phyloP scores from a whole-genome alignment of 2,329 filamentous ascomycete species.

The Diplodia mutila region DNA sequence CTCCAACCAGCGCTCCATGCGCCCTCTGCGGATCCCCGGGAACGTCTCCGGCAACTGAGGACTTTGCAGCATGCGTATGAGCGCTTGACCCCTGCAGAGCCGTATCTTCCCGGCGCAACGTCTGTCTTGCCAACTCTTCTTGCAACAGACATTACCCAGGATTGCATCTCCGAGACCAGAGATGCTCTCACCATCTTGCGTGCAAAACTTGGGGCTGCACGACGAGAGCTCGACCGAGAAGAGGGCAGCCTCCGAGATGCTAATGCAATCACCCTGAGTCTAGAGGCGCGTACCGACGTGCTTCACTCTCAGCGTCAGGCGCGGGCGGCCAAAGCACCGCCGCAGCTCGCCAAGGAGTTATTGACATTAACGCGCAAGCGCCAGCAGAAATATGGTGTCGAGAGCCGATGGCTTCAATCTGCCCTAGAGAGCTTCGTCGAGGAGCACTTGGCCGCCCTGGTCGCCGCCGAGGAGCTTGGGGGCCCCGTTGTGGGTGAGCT shows the following conservation, averaged over 20 bases:
- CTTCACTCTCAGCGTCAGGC: conserved; percentile 62
- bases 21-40: conserved; percentile 41
- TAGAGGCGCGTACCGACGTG: conserved; percentile 61
- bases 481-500: conserved; percentile 80
- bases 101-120: conserved; percentile 65
- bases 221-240: conserved; percentile 49
- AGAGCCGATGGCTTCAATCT: conserved; percentile 64
- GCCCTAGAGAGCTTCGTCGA: conserved; percentile 73
- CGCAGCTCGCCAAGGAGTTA: conserved; percentile 65
- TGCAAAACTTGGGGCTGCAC: conserved; percentile 44
- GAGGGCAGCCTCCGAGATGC: conserved; percentile 54
- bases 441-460: conserved; percentile 69
- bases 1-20: conserved; percentile 31
- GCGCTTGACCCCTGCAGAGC: conserved; percentile 62
- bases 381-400: conserved; percentile 63
- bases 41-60: conserved; percentile 51
- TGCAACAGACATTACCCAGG: conserved; percentile 69
- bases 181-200: conserved; percentile 56
- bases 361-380: conserved; percentile 64
- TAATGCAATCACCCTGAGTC: conserved; percentile 49
- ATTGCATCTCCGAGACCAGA: conserved; percentile 67
- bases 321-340: conserved; percentile 61
- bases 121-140: conserved; percentile 74
- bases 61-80: conserved; percentile 68
- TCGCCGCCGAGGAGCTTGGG: conserved; percentile 81